These are phyloP conservation scores for Pythium rishiriense DNA, from an alignment of 352 stramenopile genomes.

Conservation along the genomic window DNA sequence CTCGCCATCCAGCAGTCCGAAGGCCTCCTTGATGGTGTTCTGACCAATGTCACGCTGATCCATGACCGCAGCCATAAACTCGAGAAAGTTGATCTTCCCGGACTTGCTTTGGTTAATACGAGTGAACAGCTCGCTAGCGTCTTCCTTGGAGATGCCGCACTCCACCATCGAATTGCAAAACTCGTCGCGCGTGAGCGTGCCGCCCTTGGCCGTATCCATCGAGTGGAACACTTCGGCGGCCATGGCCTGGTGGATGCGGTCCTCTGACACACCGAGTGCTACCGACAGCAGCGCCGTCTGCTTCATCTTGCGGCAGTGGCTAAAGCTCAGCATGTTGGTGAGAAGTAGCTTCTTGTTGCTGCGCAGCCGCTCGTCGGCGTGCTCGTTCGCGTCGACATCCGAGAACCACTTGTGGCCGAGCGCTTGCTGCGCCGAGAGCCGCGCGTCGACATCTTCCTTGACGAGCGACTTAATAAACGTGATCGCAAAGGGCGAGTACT, in stretches of 20 bases:
- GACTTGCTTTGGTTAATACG: constrained; percentile 82
- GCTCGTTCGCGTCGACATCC: constrained; percentile 25
- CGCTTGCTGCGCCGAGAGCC: constrained; percentile 64
- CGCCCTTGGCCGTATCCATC: constrained; percentile 84
- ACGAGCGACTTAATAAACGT: constrained; percentile 83
- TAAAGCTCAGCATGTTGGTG: constrained; percentile 81
- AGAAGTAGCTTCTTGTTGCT: constrained; percentile 67
- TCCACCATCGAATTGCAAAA: constrained; percentile 93
- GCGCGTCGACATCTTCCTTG: constrained; percentile 65
- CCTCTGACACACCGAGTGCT: constrained; percentile 68
- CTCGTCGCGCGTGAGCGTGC: constrained; percentile 90
- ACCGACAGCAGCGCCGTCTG: constrained; percentile 73
- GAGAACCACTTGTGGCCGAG: constrained; percentile 68
- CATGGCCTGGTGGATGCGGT: constrained; percentile 75
- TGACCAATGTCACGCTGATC: constrained; percentile 88
- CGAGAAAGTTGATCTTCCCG: constrained; percentile 92
- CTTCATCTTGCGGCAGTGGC: constrained; percentile 72
- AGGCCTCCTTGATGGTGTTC: constrained; percentile 91
- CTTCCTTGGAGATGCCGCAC: constrained; percentile 70
- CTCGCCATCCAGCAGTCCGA: constrained; percentile 88
- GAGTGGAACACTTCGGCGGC: constrained; percentile 84
- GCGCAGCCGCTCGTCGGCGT: constrained; percentile 36
- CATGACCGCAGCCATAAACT: constrained; percentile 95
- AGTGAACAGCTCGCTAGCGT: constrained; percentile 74
- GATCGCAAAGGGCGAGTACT: constrained; percentile 62